A percentile compares a stretch with the other conserved stretches of the same genome.
phyloP scores from a whole-genome alignment of 306 rosid genomes.

The Neltuma alba region DNA sequence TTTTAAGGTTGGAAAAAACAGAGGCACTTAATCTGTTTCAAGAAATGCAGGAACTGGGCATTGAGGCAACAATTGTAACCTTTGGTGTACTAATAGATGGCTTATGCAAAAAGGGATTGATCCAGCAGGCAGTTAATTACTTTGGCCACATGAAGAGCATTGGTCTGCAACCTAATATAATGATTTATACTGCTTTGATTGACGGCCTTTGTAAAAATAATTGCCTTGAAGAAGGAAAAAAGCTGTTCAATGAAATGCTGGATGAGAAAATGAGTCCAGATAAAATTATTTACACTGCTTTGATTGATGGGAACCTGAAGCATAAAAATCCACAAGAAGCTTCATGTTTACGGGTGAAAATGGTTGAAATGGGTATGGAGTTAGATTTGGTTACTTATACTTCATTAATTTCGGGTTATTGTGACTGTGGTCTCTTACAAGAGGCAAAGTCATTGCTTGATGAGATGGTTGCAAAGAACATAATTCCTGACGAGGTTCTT shows the following conservation, averaged over 20 bases:
- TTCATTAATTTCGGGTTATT: slow-evolving; percentile 80
- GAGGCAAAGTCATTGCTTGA: slow-evolving; percentile 68
- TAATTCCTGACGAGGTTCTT: slow-evolving; percentile 78
- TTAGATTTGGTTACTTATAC: slow-evolving; percentile 84
- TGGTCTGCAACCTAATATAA: slow-evolving; percentile 81
- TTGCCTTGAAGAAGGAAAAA: slow-evolving; percentile 65
- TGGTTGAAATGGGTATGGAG: slow-evolving; percentile 76
- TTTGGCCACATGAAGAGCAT: slow-evolving; percentile 55
- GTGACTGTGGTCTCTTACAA: slow-evolving; percentile 62
- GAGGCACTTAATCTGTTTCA: slow-evolving; percentile 69
- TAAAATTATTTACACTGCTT: slow-evolving; percentile 69
- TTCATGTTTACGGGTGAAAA: slow-evolving; percentile 57
- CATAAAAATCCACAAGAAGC: slow-evolving; percentile 79
- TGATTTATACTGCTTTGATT: slow-evolving; percentile 77
- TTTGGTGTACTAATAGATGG: slow-evolving; percentile 87
- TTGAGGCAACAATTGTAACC: slow-evolving; percentile 71
- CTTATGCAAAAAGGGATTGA: slow-evolving; percentile 79
- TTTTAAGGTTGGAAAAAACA: slow-evolving; percentile 70
- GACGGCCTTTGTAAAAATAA: slow-evolving; percentile 81
- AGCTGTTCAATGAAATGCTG: slow-evolving; percentile 78
- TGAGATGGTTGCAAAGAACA: slow-evolving; percentile 79
- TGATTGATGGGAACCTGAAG: slow-evolving; percentile 91
- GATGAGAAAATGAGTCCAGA: slow-evolving; percentile 82
- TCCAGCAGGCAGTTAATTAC: slow-evolving; percentile 68
- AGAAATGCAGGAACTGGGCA: slow-evolving; percentile 66